phyloP scores from a whole-genome alignment of 208 protist species.

The Trypanosoma melophagium region DNA sequence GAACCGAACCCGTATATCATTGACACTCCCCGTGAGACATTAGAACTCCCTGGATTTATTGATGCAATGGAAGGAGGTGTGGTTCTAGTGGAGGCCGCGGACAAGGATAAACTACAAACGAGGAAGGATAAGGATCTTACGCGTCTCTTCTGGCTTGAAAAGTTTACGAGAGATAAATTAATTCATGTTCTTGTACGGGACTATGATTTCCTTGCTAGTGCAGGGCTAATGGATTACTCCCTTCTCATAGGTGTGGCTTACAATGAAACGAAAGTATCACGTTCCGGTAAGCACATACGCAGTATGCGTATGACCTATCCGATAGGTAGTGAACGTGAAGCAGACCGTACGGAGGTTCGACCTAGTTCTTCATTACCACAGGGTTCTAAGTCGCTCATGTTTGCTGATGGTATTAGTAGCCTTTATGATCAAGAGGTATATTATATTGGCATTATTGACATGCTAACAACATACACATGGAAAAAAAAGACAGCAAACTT shows the following conservation, averaged over 20 bases:
- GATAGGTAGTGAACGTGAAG: constrained; percentile 11
- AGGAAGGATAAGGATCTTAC: constrained; percentile 86
- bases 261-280: constrained; percentile 53
- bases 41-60: not conserved
- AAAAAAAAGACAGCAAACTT: constrained; percentile 88
- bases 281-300: constrained; percentile 38
- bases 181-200: constrained; percentile 57
- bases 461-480: constrained; percentile 74
- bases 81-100: constrained; percentile 33
- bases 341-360: constrained; percentile 21
- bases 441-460: constrained; percentile 89
- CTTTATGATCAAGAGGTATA: constrained; percentile 76
- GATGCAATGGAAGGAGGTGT: constrained; percentile 13
- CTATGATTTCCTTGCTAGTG: constrained; percentile 54
- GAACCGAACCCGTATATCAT: constrained; percentile 57
- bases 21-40: constrained; percentile 29
- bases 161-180: constrained; percentile 36
- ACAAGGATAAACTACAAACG: constrained; percentile 47
- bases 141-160: constrained; percentile 74
- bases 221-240: constrained; percentile 86
- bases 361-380: not conserved
- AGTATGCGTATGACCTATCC: constrained; percentile 48
- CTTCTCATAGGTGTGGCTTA: constrained; percentile 82
- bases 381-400: constrained; percentile 18
- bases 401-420: constrained; percentile 56